These are phyloP conservation scores for Tuctoria greenei DNA, from an alignment of 176 grass and related monocot genomes.

Conservation along the genomic window DNA sequence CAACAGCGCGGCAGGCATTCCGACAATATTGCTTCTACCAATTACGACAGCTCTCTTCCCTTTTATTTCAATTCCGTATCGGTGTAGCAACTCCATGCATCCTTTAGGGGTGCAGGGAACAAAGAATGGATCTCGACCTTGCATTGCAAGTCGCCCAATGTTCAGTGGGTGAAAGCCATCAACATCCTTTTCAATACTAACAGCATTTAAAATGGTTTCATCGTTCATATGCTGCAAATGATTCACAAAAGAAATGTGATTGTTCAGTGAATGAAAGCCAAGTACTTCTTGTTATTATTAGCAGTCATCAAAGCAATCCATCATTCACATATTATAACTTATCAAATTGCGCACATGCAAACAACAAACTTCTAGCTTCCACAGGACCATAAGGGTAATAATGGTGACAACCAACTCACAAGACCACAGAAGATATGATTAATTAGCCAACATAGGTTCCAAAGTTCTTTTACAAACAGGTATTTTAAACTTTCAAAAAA, in stretches of 20 bases:
- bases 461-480: not conserved
- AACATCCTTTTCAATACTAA: slow-evolving; percentile 83
- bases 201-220: slow-evolving; percentile 86
- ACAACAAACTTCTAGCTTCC: not conserved
- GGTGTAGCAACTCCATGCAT: slow-evolving; percentile 88
- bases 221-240: slow-evolving; percentile 86
- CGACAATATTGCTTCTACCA: slow-evolving; percentile 92
- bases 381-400: not conserved
- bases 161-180: slow-evolving; percentile 97
- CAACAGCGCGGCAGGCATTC: slow-evolving; percentile 81
- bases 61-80: slow-evolving; percentile 83
- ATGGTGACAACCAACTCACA: not conserved
- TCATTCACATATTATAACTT: slow-evolving; percentile 58
- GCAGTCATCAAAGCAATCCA: slow-evolving; percentile 53
- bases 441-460: not conserved
- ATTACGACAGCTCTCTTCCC: slow-evolving; percentile 90
- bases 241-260: slow-evolving; percentile 14
- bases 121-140: slow-evolving; percentile 85
- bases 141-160: slow-evolving; percentile 94
- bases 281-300: slow-evolving; percentile 56
- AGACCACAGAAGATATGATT: not conserved
- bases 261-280: slow-evolving; percentile 62
- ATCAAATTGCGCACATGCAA: not conserved
- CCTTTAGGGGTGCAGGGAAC: slow-evolving; percentile 98
- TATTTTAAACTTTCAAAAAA: not conserved